These are phyloP conservation scores for Stephania cephalantha DNA, from an alignment of 164 flowering plant genomes.

Conservation along the genomic window DNA sequence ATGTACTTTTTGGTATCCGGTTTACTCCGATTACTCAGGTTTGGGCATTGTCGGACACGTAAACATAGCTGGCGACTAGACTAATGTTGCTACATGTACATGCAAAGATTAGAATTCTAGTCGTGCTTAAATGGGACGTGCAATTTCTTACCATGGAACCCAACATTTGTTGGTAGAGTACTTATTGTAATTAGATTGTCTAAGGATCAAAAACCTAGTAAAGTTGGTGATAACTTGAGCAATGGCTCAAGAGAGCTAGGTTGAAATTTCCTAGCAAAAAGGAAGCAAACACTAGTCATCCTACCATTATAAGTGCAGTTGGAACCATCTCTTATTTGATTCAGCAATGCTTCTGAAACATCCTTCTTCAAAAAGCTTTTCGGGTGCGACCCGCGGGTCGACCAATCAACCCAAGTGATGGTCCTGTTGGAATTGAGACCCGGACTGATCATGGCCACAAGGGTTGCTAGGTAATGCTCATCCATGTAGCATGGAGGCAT, in stretches of 20 bases:
- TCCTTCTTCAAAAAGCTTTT: conserved; percentile 21
- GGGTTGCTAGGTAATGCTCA: conserved; percentile 58
- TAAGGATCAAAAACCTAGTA: conserved; percentile 9
- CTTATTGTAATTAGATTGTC: neutral
- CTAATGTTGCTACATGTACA: no score
- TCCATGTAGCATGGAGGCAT: conserved; percentile 43
- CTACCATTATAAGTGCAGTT: conserved; percentile 37
- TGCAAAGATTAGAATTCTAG: no score
- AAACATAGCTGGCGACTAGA: no score
- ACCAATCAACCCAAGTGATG: conserved; percentile 64
- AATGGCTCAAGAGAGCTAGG: conserved; percentile 30
- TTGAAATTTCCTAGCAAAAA: conserved; percentile 58
- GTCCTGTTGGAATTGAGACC: conserved; percentile 36
- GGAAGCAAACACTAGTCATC: conserved; percentile 27
- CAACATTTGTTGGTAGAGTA: no score
- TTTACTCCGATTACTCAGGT: no score
- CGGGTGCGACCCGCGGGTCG: conserved; percentile 49
- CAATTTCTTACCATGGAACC: no score
- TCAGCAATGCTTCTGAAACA: conserved; percentile 29
- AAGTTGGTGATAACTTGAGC: neutral
- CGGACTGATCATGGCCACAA: conserved; percentile 22
- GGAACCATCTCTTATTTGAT: conserved; percentile 19
- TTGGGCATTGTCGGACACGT: no score
- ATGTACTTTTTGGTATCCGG: no score
- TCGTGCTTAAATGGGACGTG: no score